phyloP scores from a whole-genome alignment of 1,139 yeast genomes.

The Diutina scorzettiae region DNA sequence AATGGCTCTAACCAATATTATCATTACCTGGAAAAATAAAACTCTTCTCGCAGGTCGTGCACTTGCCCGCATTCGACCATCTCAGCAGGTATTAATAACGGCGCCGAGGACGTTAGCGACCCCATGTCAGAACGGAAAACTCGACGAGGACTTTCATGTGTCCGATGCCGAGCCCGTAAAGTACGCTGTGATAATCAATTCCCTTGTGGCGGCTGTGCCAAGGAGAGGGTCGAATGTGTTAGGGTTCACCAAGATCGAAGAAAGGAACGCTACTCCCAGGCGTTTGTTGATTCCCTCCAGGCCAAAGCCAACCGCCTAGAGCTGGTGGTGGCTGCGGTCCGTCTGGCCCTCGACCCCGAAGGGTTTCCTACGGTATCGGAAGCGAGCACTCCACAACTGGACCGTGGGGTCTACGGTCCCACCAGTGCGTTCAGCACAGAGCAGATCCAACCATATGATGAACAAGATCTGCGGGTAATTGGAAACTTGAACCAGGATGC shows the following conservation, averaged over 20 bases:
- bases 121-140: constrained; percentile 3
- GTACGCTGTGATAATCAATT: constrained; percentile 3
- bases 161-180: constrained; percentile 3
- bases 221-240: constrained; percentile 4
- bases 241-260: neutral
- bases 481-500: neutral
- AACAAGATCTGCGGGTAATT: neutral
- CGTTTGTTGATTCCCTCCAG: constrained; percentile 1
- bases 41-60: too few species aligned
- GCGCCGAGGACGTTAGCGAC: too few species aligned
- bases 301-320: neutral
- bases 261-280: neutral
- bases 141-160: constrained; percentile 5
- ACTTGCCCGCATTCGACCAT: too few species aligned
- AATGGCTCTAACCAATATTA: too few species aligned
- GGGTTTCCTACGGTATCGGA: neutral
- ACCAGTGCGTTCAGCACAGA: constrained; percentile 1
- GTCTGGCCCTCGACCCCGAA: neutral
- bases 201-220: constrained; percentile 4
- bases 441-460: neutral
- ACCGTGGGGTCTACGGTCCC: constrained; percentile 1
- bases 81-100: too few species aligned
- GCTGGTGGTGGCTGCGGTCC: neutral
- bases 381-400: neutral
- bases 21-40: too few species aligned